Evolutionary conservation across 1,139 yeast genomes (phyloP), one percentile per base, ranked within the genome.

Genomic region (Tardiomyces blankii): DNA sequence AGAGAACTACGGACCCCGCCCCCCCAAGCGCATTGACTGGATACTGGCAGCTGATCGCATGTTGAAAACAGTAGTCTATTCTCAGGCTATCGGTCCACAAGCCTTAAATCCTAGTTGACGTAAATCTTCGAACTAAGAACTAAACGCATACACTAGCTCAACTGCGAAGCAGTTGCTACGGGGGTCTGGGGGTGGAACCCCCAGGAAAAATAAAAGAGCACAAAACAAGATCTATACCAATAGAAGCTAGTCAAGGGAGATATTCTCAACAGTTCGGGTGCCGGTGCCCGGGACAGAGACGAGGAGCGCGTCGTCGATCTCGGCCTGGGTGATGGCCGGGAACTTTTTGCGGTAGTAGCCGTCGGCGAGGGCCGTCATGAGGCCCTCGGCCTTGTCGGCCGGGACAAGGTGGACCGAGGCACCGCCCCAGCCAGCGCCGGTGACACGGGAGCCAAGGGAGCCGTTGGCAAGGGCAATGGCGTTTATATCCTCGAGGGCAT

Each of bases 351-450:
- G 65, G 61, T 79, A 82, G 58, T 76, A 78, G 46, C 77, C 63
- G 19, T 66, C 65, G 30, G 61, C 64, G 41, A 81, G 67, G 0
- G 82, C 80, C 4, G 61, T 51, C 42, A 67, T 67, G 45, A 82
- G 73, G 1, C 51, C 49, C 0, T 65, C 69, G 14, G 77, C 68
- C 50, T 69, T 70, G 45, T 70, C 72, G 9, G 68, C 61, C 2
- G 76, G 68, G 16, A 82, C 78, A 48, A 82, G 64, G 58, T 80
- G 85, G 21, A 82, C 84, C 2, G 82, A 70, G 33, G 82, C 78
- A 9, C 89, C 89, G 40, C 89, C 89, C 73, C 80, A 82, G 9
- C 88, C 89, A n/a, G 89, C 88, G 39, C 89, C 89, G 8, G 89
- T 82, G 38, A 80, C 74, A 52, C 89, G 70, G 3, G 86, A 77